Evolutionary conservation across 495 filamentous ascomycete species (phyloP).

Genomic region (Penicillium canariense): DNA sequence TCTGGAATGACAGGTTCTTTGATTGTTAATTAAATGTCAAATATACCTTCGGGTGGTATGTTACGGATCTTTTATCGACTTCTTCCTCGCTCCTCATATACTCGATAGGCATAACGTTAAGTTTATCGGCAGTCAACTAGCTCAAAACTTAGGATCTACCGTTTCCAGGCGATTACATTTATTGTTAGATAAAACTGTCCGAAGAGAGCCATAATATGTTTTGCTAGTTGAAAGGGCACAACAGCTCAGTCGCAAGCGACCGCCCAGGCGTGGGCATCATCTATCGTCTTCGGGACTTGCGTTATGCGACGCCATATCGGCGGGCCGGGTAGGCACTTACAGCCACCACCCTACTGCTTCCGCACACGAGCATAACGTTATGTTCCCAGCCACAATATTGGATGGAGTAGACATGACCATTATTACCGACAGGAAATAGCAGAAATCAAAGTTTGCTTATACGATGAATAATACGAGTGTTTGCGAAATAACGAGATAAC

Average conservation of each 20-base stretch:
- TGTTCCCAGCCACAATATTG: neutral
- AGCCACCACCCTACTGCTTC: neutral
- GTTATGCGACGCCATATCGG: neutral
- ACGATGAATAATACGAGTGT: too few species aligned
- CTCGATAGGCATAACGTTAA: neutral
- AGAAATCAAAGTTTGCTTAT: too few species aligned
- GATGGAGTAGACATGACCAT: neutral
- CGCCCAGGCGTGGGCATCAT: neutral
- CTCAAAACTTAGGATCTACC: too few species aligned
- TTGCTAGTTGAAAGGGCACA: too few species aligned
- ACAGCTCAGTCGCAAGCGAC: too few species aligned
- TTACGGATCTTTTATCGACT: neutral
- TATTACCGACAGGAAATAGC: neutral
- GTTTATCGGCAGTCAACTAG: neutral
- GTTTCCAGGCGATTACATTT: too few species aligned
- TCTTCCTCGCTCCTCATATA: neutral
- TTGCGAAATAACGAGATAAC: too few species aligned
- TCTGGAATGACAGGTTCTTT: neutral
- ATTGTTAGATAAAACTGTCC: too few species aligned
- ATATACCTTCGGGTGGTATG: neutral
- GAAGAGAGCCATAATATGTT: too few species aligned
- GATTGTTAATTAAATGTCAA: neutral
- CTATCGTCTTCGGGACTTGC: too few species aligned
- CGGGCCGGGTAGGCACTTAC: neutral
- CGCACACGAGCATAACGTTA: slow-evolving; percentile 15